Percentiles rank a stretch among this genome's conserved stretches.
Evolutionary conservation across 805 yeast species (phyloP).

Genomic region (Cyberlindnera xishuangbannaensis): DNA sequence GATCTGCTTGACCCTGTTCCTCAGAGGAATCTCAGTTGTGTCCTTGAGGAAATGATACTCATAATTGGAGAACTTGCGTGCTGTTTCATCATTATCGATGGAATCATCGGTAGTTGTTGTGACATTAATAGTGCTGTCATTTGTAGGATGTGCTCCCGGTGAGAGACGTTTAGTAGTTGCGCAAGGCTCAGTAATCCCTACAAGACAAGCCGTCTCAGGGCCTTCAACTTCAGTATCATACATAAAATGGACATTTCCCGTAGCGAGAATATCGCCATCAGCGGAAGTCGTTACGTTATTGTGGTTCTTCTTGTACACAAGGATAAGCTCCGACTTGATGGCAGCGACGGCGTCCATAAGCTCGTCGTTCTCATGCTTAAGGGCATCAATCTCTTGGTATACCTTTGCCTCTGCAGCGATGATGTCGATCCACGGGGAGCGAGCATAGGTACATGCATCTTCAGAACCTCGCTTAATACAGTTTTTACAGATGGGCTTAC

Average conservation of each 20-base stretch:
- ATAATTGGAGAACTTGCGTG: conserved; percentile 5
- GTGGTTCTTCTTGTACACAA: conserved; percentile 14
- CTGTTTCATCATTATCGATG: too few relatives aligned
- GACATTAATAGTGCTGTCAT: not conserved
- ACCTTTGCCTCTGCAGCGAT: conserved; percentile 18
- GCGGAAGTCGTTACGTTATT: conserved; percentile 6
- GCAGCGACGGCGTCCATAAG: conserved; percentile 13
- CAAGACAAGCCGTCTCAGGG: not conserved
- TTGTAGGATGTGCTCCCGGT: not conserved
- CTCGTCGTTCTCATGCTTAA: conserved; percentile 17
- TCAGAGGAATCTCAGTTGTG: conserved; percentile 14
- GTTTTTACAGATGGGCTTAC: conserved; percentile 16
- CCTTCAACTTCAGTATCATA: not conserved
- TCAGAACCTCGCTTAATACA: conserved; percentile 14
- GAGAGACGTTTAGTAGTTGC: too few relatives aligned
- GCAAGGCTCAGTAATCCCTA: not conserved
- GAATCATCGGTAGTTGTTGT: not conserved
- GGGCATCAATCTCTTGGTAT: conserved; percentile 18
- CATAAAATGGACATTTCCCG: conserved; percentile 1
- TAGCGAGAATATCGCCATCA: conserved; percentile 10
- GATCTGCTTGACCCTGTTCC: conserved; percentile 10
- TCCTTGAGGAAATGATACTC: conserved; percentile 18
- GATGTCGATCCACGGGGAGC: conserved; percentile 21
- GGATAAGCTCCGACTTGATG: conserved; percentile 11
- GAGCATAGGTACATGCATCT: conserved; percentile 12